Evolutionary conservation across 352 stramenopile genomes (phyloP), one percentile per base, ranked within the genome.

Genomic region (Pilasporangium apinafurcum): DNA sequence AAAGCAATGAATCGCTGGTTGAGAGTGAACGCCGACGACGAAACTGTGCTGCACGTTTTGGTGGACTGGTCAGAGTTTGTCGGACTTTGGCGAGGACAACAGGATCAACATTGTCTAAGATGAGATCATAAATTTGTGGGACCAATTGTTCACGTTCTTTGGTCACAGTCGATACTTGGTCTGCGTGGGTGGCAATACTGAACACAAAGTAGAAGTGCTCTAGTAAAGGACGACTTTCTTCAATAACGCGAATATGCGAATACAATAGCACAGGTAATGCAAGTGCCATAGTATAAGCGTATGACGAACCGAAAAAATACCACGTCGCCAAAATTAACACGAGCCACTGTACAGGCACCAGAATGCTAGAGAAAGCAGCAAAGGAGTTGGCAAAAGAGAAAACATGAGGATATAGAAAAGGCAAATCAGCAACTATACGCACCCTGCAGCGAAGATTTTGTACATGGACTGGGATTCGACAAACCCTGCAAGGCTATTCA

Each of bases 381-480:
- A 48, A 26, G 30, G 17, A 37, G 31, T 62, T 33, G 58, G 42
- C 2, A 40, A 28, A n/a, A 40, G 18, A 39, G 22, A 36, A 12
- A 24, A 36, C 22, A 49, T n/a, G 14, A 21, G 5, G 48, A 10
- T 1, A 37, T 14, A 24, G 5, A 20, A 20, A 13, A 26, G 24
- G 32, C 17, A 25, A 12, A 27, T 20, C 12, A 10, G 21, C n/a
- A 10, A 53, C 29, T 8, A 17, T 3, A 55, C 73, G 52, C 68
- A 86, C 73, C 20, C 62, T 8, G 66, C 70, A 10, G 68, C 73
- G 40, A 86, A 82, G 44, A 86, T 84, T 57, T 89, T 89, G 50
- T 86, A 86, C 74, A 86, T 86, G 4, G 70, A 85, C 56, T 74
- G 80, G 18, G 73, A 89, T 56, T 89, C 73, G 36, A 80, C 62